phyloP scores from a whole-genome alignment of 805 yeast genomes.

The Nakazawaea siamensis region DNA sequence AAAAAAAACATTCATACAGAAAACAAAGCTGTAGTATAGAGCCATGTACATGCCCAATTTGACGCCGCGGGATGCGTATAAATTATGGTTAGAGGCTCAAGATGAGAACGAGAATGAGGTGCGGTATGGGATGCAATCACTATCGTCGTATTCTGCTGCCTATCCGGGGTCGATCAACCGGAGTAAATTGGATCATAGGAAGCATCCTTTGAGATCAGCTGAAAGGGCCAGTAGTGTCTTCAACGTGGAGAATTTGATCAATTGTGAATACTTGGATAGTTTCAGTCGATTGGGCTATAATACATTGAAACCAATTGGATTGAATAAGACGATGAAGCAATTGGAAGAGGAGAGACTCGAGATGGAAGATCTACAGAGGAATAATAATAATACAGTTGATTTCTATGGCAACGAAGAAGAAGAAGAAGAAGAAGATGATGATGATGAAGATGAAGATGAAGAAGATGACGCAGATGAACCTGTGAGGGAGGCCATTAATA shows the following conservation, averaged over 20 bases:
- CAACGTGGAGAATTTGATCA: slow-evolving; percentile 15
- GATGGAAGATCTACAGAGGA: slow-evolving; percentile 12
- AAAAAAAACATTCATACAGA: no score
- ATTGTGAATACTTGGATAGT: slow-evolving; percentile 17
- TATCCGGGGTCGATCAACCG: slow-evolving; percentile 24
- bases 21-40: no score
- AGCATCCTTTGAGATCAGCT: slow-evolving; percentile 12
- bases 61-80: slow-evolving; percentile 36
- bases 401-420: slow-evolving; percentile 11
- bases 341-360: slow-evolving; percentile 20
- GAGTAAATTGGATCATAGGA: background rate
- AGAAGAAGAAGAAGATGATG: background rate
- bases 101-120: slow-evolving; percentile 11
- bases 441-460: background rate
- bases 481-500: slow-evolving; percentile 1
- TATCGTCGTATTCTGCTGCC: slow-evolving; percentile 46
- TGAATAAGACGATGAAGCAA: slow-evolving; percentile 43
- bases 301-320: slow-evolving; percentile 50
- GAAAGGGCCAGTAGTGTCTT: slow-evolving; percentile 14
- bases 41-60: slow-evolving; percentile 41
- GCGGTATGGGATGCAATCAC: slow-evolving; percentile 30
- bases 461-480: background rate
- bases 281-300: slow-evolving; percentile 39
- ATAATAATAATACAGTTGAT: slow-evolving; percentile 4
- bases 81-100: slow-evolving; percentile 29